Conservation (phyloP, 2,329 filamentous ascomycete genomes). For the Talaromyces rugulosus region DNA sequence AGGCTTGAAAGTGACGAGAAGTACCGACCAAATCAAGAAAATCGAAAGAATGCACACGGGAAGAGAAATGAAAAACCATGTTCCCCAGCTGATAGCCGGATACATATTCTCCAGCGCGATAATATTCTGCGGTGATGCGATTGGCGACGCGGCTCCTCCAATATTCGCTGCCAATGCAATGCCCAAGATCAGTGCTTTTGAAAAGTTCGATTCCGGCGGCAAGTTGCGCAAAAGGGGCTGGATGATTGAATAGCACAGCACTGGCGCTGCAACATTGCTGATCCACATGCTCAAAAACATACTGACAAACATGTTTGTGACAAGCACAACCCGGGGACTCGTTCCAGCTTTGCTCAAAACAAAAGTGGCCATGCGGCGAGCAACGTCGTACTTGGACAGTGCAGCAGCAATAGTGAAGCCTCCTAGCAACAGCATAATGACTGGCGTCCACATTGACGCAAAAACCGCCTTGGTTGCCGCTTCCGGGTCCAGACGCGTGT, state of each 20-base stretch:
- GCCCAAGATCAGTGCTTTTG: conserved; percentile 89
- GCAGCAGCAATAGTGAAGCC: conserved; percentile 95
- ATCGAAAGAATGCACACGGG: conserved; percentile 90
- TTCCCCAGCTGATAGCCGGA: conserved; percentile 83
- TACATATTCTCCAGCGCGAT: conserved; percentile 95
- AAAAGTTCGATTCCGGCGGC: conserved; percentile 84
- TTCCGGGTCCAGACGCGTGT: conserved; percentile 70
- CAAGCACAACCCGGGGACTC: conserved; percentile 76
- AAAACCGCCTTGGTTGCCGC: conserved; percentile 81
- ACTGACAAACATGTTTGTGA: conserved; percentile 99
- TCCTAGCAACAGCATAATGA: conserved; percentile 95
- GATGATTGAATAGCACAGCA: conserved; percentile 96
- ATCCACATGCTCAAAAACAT: conserved; percentile 99
- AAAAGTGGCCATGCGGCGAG: conserved; percentile 94
- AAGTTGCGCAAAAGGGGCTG: conserved; percentile 95
- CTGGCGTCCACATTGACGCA: conserved; percentile 96
- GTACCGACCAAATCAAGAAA: conserved; percentile 79
- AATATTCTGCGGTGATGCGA: conserved; percentile 95
- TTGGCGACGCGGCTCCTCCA: conserved; percentile 92
- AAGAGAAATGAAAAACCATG: conserved; percentile 95
- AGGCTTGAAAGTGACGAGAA: conserved; percentile 81
- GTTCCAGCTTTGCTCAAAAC: conserved; percentile 95
- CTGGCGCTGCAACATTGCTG: conserved; percentile 94
- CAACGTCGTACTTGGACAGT: conserved; percentile 94
- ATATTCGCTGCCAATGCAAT: conserved; percentile 95